Base-by-base conservation (phyloP, 768 basidiomycete species). In the Lepiota subincarnata region DNA sequence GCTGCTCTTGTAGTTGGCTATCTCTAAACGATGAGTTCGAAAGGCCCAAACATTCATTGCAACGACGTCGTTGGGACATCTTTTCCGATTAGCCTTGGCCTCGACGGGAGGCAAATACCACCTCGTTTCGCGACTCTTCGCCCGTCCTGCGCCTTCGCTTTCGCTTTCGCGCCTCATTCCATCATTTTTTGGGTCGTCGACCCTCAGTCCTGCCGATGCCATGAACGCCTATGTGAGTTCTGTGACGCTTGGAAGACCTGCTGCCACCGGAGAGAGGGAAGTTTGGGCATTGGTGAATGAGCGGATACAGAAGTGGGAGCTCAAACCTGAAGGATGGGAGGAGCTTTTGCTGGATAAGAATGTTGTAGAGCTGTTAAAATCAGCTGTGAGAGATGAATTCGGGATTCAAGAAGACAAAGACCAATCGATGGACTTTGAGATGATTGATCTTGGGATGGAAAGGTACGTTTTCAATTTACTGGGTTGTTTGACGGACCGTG, bases 201-300 rank as follows among this genome's bases (percentile, higher is more conserved):
- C 75, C 14, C 67, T 74, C 4, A 67, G 71, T 6, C 64, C 67
- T 47, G 66, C 47, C 1, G 70, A 66, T 18, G 63, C 70, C 6
- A 46, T 68, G 16, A 71, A 73, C 40, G 73, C 78, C 1, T 86
- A 87, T 58, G 76, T 90, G 38, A 86, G 78, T 43, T 79, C 88
- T 0, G 74, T 91, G 6, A 75, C 79, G 5, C 70, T 84, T 14
- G 81, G 79, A 6, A 62, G 69, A 1, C 60, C 66, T 49, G 75
- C 74, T 16, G 58, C 72, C 16, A 64, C 67, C 5, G 72, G 76
- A 14, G 81, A 81, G 11, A 67, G 73, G 55, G 77, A 84, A 43
- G 64, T 91, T 11, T 91, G 87, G 84, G 80, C 78, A 10, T 69
- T 89, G 36, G 79, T 86, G 2, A 84, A 86, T 48, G 83, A 79